Base-by-base conservation (phyloP, 2,329 filamentous ascomycete genomes). In the Pseudogymnoascus sp. region DNA sequence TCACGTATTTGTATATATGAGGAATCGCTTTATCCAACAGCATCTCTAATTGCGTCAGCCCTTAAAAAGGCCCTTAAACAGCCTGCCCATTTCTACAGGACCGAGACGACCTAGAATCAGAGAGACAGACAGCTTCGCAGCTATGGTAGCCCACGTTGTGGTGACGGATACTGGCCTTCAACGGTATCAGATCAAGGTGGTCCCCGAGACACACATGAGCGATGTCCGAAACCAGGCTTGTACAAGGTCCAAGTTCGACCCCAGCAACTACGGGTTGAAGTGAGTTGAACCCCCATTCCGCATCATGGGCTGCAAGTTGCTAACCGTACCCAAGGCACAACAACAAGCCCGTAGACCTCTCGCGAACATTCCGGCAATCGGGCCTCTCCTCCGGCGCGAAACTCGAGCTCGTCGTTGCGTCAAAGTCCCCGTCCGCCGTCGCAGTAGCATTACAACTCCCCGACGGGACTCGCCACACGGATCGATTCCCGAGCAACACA, bases 191-290 rank as follows among this genome's bases (percentile, higher is more conserved):
- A 82, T 99, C 75, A 96, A 96, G 76, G 93, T 95, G 63, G 88
- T 83, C 0, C 91, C 92, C 0, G 83, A 83, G 63, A 96, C 88
- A 67, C 89, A 91, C 70, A 79, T 99, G 69, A 88, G 88, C 64
- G 93, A 97, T 72, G 84, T 99, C 1, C 81, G 96, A 17, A 85
- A 91, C 66, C 89, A 97, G 75, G 93, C 93, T 53, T 97, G 93
- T 75, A 81, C 81, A 69, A 96, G 93, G 78, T 84, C 96, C 69
- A 67, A 67, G 1, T 40, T 70, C 5, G 70, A 70, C n/a, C 80
- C 88, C 33, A 87, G 88, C 67, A 88, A 89, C 66, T 95, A 90
- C 76, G 83, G 88, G 21, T 78, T 99, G 64, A 97, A 96, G 89
- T 93, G 78, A 70, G 79, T 68, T 38, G 33, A 5, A n/a, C 29